Evolutionary conservation across 2,329 filamentous ascomycete species (phyloP).

Genomic region (Bipolaris gigantea): DNA sequence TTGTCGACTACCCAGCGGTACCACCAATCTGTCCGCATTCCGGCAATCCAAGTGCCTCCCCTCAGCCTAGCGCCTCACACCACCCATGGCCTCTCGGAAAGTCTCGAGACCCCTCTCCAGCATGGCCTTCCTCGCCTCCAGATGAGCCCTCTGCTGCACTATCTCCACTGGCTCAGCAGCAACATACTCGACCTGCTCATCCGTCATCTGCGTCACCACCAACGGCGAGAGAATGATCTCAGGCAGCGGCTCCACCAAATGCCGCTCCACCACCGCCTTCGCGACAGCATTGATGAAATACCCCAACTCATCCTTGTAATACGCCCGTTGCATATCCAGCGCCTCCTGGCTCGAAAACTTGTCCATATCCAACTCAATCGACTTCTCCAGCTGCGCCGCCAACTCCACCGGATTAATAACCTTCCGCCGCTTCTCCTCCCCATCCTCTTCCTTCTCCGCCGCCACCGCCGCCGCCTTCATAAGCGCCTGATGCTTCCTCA

Average conservation of each 20-base stretch:
- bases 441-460: too few relatives aligned
- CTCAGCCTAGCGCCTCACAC: conserved; percentile 7
- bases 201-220: conserved; percentile 34
- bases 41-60: neutral
- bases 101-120: conserved; percentile 42
- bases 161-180: conserved; percentile 41
- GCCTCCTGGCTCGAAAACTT: conserved; percentile 41
- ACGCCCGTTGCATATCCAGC: conserved; percentile 40
- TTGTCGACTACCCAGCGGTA: neutral
- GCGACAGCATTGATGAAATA: conserved; percentile 42
- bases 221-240: conserved; percentile 36
- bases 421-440: too few relatives aligned
- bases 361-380: conserved; percentile 38
- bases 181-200: conserved; percentile 39
- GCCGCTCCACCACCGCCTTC: conserved; percentile 46
- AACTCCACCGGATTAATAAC: neutral
- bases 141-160: conserved; percentile 25
- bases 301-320: conserved; percentile 46
- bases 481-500: conserved; percentile 16
- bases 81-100: conserved; percentile 37
- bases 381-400: conserved; percentile 1
- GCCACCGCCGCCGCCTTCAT: neutral
- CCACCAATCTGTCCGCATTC: neutral
- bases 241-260: conserved; percentile 38
- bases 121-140: conserved; percentile 36